Evolutionary conservation across 1,139 yeast species (phyloP).

Genomic region (Geotrichum bryndzae): DNA sequence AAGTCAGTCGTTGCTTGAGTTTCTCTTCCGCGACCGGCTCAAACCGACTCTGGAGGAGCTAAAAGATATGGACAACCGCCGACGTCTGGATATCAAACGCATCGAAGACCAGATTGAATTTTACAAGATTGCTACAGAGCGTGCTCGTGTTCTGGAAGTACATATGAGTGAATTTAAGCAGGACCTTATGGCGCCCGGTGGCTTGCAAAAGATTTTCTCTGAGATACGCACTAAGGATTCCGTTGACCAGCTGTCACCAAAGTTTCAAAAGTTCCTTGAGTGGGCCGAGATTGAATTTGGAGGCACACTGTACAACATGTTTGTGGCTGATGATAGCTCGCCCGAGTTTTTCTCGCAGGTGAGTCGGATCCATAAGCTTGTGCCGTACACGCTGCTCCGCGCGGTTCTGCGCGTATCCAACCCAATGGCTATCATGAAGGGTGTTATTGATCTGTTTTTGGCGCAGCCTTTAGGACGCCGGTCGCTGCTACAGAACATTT

Average conservation of each 20-base stretch:
- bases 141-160: constrained; percentile 44
- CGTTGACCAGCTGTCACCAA: constrained; percentile 60
- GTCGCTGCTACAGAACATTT: constrained; percentile 64
- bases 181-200: constrained; percentile 45
- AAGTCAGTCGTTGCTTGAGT: constrained; percentile 47
- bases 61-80: constrained; percentile 52
- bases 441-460: constrained; percentile 68
- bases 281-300: constrained; percentile 81
- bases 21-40: constrained; percentile 44
- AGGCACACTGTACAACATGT: constrained; percentile 71
- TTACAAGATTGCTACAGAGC: constrained; percentile 55
- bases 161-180: constrained; percentile 52
- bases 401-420: constrained; percentile 75
- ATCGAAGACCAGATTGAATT: constrained; percentile 64
- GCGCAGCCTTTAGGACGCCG: constrained; percentile 70
- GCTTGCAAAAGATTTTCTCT: constrained; percentile 48
- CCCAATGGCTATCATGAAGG: constrained; percentile 76
- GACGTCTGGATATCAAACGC: constrained; percentile 54
- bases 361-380: constrained; percentile 58
- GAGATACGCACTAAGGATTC: constrained; percentile 55
- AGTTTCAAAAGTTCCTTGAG: constrained; percentile 63
- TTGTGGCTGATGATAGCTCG: constrained; percentile 74
- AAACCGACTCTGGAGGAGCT: constrained; percentile 40
- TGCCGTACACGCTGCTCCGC: constrained; percentile 72
- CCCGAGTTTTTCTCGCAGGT: constrained; percentile 66